These are phyloP conservation scores for Populus deltoides DNA, from an alignment of 345 rosid genomes.

Conservation along the genomic window DNA sequence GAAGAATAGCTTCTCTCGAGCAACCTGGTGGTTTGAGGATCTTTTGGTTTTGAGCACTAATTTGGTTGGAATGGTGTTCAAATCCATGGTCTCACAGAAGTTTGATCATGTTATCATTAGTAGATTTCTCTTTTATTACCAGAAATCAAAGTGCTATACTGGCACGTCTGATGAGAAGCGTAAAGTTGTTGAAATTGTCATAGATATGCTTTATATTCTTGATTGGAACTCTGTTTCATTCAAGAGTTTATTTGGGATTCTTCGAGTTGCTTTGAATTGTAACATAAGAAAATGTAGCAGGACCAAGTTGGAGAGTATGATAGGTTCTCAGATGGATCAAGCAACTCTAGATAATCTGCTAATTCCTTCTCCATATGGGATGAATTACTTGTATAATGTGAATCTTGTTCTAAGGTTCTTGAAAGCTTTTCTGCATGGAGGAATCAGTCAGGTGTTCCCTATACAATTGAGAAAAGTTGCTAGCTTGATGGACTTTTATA, in stretches of 20 bases:
- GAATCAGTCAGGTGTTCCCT: constrained; percentile 26
- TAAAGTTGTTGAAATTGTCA: constrained; percentile 45
- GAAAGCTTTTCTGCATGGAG: constrained; percentile 53
- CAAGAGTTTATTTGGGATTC: constrained; percentile 73
- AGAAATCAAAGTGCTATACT: constrained; percentile 52
- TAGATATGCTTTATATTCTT: constrained; percentile 53
- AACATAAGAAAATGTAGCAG: constrained; percentile 47
- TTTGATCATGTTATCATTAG: constrained; percentile 51
- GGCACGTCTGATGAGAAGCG: constrained; percentile 48
- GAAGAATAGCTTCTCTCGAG: constrained; percentile 48
- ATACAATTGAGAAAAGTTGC: constrained; percentile 53
- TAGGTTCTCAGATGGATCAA: constrained; percentile 70
- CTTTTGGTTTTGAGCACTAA: constrained; percentile 40
- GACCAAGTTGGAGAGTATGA: constrained; percentile 72
- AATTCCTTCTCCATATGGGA: constrained; percentile 64
- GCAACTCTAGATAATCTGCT: constrained; percentile 82
- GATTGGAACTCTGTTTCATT: constrained; percentile 53
- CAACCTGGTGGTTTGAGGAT: constrained; percentile 91
- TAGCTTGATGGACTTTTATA: constrained; percentile 67
- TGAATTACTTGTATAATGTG: constrained; percentile 60
- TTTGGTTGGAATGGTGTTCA: constrained; percentile 43
- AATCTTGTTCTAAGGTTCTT: constrained; percentile 62
- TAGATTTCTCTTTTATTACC: constrained; percentile 79
- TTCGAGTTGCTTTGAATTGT: constrained; percentile 49
- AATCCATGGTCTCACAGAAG: constrained; percentile 54